Percentiles rank a stretch among this genome's conserved stretches.
phyloP scores from a whole-genome alignment of 148 eudicot genomes.

The Drosera capensis region DNA sequence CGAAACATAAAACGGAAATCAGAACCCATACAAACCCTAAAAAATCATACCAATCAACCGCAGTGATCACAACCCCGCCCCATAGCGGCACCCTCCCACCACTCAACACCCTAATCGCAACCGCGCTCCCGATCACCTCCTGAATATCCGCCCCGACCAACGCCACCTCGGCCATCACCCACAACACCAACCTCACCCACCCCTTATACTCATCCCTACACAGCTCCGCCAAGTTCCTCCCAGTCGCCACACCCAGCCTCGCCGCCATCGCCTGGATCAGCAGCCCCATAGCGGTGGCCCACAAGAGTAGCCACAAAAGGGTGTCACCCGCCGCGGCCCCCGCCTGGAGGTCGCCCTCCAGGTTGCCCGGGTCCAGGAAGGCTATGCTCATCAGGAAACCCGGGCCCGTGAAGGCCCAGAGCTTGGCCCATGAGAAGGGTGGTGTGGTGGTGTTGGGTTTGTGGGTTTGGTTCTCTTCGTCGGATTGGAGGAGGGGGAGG shows the following conservation, averaged over 20 bases:
- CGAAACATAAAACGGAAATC: too few species aligned
- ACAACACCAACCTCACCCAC: slow-evolving; percentile 65
- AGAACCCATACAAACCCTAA: too few species aligned
- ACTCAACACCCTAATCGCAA: slow-evolving; percentile 79
- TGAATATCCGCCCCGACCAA: slow-evolving; percentile 89
- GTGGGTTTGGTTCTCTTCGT: too few species aligned
- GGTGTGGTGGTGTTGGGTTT: too few species aligned
- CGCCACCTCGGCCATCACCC: slow-evolving; percentile 95
- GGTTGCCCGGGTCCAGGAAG: slow-evolving; percentile 84
- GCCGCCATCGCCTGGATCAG: slow-evolving; percentile 77
- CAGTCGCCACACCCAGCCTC: slow-evolving; percentile 84
- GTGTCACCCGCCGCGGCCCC: slow-evolving; percentile 95
- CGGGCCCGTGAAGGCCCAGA: slow-evolving; percentile 93
- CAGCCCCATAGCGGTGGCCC: slow-evolving; percentile 95
- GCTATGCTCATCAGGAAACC: slow-evolving; percentile 96
- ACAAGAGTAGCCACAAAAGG: slow-evolving; percentile 68
- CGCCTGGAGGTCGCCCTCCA: slow-evolving; percentile 87
- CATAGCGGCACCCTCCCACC: slow-evolving; percentile 78
- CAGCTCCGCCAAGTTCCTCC: slow-evolving; percentile 83
- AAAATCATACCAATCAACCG: slow-evolving; percentile 60
- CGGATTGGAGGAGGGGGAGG: too few species aligned
- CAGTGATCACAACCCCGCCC: slow-evolving; percentile 91
- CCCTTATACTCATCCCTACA: slow-evolving; percentile 78
- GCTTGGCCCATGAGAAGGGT: slow-evolving; percentile 85
- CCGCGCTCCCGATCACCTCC: slow-evolving; percentile 97